Evolutionary conservation across 2,329 filamentous ascomycete genomes (phyloP).

Genomic region (Aspergillus arachidicola): DNA sequence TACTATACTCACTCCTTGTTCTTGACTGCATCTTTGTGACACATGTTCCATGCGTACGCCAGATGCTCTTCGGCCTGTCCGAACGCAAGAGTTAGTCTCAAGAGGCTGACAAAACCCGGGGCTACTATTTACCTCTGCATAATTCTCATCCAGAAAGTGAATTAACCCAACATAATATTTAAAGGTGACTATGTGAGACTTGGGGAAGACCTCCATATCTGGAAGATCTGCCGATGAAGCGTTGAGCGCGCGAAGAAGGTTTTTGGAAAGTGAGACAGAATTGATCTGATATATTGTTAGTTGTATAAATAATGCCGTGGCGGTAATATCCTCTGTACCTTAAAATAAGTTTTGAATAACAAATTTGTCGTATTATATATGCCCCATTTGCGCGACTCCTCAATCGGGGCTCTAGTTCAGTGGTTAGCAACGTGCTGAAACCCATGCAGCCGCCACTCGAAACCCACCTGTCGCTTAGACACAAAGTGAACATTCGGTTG

Average conservation of each 20-base stretch:
- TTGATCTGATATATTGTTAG: conserved; percentile 60
- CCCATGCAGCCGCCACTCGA: not conserved
- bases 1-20: conserved; percentile 73
- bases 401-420: conserved; percentile 68
- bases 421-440: not conserved
- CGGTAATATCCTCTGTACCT: conserved; percentile 45
- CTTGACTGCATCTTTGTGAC: conserved; percentile 68
- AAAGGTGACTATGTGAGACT: conserved; percentile 90
- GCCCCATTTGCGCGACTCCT: conserved; percentile 96
- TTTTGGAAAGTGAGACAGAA: conserved; percentile 84
- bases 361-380: conserved; percentile 94
- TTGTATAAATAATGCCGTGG: conserved; percentile 10
- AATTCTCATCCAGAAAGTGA: conserved; percentile 93
- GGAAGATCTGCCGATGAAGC: conserved; percentile 82
- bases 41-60: conserved; percentile 78
- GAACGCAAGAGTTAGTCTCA: conserved; percentile 12
- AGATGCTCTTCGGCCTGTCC: conserved; percentile 75
- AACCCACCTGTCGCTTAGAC: conserved; percentile 80
- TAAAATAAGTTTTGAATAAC: conserved; percentile 98
- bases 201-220: conserved; percentile 75
- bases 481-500: conserved; percentile 89
- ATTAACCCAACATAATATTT: conserved; percentile 95
- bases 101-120: not conserved
- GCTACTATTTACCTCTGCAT: conserved; percentile 63
- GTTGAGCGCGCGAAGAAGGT: conserved; percentile 79